A percentile compares a stretch with the other conserved stretches of the same genome.
Conservation (phyloP, 2,329 filamentous ascomycete species). For the Hysterium pulicare region DNA sequence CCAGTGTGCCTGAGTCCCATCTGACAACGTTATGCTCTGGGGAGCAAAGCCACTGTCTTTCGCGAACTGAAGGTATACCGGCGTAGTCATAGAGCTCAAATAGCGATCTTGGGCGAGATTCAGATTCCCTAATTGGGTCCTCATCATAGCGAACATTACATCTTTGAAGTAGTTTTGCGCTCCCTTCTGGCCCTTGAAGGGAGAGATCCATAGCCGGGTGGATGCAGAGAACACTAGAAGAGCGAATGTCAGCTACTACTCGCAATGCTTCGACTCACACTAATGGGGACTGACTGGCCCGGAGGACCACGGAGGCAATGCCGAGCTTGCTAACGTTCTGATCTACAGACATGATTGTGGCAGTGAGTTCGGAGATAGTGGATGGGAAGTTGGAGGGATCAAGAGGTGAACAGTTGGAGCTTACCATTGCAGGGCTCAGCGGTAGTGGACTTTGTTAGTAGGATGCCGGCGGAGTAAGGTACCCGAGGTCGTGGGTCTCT, state of each 20-base stretch:
- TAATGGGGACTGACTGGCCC: conserved; percentile 28
- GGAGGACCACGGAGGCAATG: conserved; percentile 27
- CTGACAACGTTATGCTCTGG: conserved; percentile 35
- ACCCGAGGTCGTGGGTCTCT: too few species aligned
- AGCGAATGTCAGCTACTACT: conserved; percentile 6
- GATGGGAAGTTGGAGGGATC: not conserved
- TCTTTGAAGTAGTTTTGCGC: conserved; percentile 37
- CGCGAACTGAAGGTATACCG: conserved; percentile 34
- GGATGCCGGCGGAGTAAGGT: too few species aligned
- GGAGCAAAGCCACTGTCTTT: conserved; percentile 35
- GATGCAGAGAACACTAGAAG: conserved; percentile 30
- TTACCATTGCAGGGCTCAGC: too few species aligned
- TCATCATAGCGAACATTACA: conserved; percentile 27
- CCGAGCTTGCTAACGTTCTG: conserved; percentile 30
- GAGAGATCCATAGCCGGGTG: conserved; percentile 29
- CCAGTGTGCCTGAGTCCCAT: conserved; percentile 48
- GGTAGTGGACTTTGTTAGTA: too few species aligned
- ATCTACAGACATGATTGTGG: conserved; percentile 8
- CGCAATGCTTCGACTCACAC: too few species aligned
- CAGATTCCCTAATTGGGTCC: conserved; percentile 28
- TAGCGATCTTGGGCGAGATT: conserved; percentile 33
- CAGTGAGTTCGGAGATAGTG: not conserved
- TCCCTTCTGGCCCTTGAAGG: conserved; percentile 35
- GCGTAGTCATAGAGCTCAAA: conserved; percentile 26
- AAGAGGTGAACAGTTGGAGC: not conserved